Evolutionary conservation across 2,329 filamentous ascomycete species (phyloP).

Genomic region (Alternaria burnsii): DNA sequence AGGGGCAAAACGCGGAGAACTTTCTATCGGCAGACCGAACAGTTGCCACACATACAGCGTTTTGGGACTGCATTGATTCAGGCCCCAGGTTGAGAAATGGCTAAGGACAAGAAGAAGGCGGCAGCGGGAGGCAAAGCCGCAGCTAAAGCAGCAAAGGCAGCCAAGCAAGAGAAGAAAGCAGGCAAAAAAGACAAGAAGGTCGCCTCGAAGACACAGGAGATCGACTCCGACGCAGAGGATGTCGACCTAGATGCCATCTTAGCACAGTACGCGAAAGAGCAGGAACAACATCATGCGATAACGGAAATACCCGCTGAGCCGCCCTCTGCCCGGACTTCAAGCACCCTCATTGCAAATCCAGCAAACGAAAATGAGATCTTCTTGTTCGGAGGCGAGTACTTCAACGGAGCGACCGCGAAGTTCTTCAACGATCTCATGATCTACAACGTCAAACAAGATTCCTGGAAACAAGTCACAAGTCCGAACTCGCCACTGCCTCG

Average conservation of each 20-base stretch:
- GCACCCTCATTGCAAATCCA: slow-evolving; percentile 84
- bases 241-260: slow-evolving; percentile 92
- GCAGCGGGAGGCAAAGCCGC: slow-evolving; percentile 57
- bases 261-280: slow-evolving; percentile 87
- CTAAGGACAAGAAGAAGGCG: slow-evolving; percentile 62
- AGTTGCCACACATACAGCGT: not conserved
- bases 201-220: slow-evolving; percentile 74
- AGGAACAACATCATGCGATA: slow-evolving; percentile 93
- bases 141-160: slow-evolving; percentile 62
- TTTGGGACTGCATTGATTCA: not conserved
- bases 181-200: slow-evolving; percentile 78
- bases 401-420: slow-evolving; percentile 84
- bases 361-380: slow-evolving; percentile 87
- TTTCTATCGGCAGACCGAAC: not conserved
- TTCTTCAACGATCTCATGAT: slow-evolving; percentile 74
- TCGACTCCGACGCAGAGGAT: slow-evolving; percentile 89
- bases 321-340: slow-evolving; percentile 79
- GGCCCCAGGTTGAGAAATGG: slow-evolving; percentile 49
- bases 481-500: slow-evolving; percentile 91
- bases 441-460: slow-evolving; percentile 80
- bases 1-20: slow-evolving; percentile 25
- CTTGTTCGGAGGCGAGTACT: slow-evolving; percentile 94
- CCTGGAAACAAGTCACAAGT: slow-evolving; percentile 89
- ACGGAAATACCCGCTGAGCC: slow-evolving; percentile 79
- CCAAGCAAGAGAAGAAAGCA: slow-evolving; percentile 89